Evolutionary conservation across 2,329 filamentous ascomycete species (phyloP), one percentile per base, ranked within the genome.

Genomic region (Chrysoporthe puriensis): DNA sequence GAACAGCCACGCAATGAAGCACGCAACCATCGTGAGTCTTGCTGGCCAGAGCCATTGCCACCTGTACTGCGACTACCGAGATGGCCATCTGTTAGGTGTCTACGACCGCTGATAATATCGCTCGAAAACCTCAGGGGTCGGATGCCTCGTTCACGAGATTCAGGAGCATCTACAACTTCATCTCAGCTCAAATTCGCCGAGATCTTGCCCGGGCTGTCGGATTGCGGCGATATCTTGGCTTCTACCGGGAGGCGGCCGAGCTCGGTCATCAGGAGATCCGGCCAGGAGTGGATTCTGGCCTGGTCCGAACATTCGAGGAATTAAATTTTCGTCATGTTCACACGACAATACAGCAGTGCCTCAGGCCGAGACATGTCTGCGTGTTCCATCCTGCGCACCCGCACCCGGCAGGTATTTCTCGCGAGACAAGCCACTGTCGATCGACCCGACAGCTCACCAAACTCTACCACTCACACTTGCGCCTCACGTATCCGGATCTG

Each of bases 191-290:
- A 32, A 54, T 14, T 54, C 50, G 50, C 50, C 50, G 50, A 54
- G 50, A 54, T 54, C 50, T 54, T 5, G 21, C 50, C 50, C 4
- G 26, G 50, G 32, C 16, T 54, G 50, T 21, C 32, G 50, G 50
- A 54, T 14, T 54, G 50, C 26, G 1, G 26, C 50, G 21, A 54
- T 21, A 54, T 54, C 60, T 62, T 44, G 60, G 4, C 44, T 50
- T 44, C n/a, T 21, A 9, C 43, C 60, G 60, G 60, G 44, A 42
- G 44, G 26, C 60, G n/a, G 36, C 60, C 60, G 60, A 62, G 26
- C 26, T 26, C 26, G 26, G 43, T 46, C 34, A 32, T 46, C 34
- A 36, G 32, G 60, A n/a, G 32, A 62, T 21, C 32, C 16, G 32
- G 50, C 50, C 14, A 46, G 36, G 32, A 46, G 60, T 61, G 58